Percentiles rank a stretch among this genome's conserved stretches.
phyloP scores from a whole-genome alignment of 345 rosid genomes.

The Rhodomyrtus tomentosa region DNA sequence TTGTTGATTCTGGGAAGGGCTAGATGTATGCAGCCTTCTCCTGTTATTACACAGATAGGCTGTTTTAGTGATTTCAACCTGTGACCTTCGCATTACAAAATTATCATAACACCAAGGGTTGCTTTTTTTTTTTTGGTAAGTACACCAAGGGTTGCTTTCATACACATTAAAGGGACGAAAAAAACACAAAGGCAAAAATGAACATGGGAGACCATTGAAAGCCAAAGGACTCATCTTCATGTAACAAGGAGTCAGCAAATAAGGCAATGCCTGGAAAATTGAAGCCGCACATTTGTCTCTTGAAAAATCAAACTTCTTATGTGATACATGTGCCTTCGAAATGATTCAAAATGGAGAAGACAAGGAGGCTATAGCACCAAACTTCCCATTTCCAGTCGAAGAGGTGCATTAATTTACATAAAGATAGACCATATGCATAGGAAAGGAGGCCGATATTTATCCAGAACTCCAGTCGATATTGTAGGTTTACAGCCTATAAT shows the following conservation, averaged over 20 bases:
- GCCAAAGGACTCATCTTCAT: not conserved
- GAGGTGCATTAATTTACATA: not conserved
- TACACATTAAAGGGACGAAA: not conserved
- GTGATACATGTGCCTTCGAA: not conserved
- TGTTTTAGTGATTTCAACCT: not conserved
- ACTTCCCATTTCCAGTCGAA: not conserved
- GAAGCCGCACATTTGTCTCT: not conserved
- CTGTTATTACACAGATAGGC: not conserved
- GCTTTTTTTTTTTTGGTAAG: too few relatives aligned
- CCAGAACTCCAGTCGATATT: not conserved
- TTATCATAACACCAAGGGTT: not conserved
- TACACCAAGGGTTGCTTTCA: not conserved
- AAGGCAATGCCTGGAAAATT: not conserved
- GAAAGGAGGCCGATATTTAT: not conserved
- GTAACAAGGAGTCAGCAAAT: not conserved
- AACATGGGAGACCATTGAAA: not conserved
- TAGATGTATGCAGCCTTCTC: not conserved
- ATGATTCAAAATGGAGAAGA: not conserved
- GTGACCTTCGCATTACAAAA: not conserved
- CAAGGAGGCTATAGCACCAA: not conserved
- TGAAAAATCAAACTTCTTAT: not conserved
- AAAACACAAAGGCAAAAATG: not conserved
- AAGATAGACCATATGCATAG: not conserved
- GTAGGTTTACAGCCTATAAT: not conserved
- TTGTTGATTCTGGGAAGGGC: not conserved